phyloP scores from a whole-genome alignment of 1,139 yeast species.

The Yamadazyma diddensiae region DNA sequence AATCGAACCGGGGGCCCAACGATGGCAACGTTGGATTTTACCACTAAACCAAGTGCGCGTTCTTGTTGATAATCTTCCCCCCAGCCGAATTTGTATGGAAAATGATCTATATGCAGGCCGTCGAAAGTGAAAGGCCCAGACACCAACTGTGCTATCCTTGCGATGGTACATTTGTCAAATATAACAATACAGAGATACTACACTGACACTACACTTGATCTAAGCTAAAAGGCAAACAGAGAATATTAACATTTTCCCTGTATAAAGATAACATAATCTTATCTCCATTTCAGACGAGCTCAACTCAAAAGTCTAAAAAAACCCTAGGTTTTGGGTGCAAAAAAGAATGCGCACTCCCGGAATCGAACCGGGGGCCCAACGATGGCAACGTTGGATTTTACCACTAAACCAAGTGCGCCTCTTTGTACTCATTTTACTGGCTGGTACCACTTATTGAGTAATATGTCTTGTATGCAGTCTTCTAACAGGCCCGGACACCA shows the following conservation, averaged over 20 bases:
- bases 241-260: slow-evolving; percentile 99
- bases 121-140: too few relatives aligned
- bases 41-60: slow-evolving; percentile 2
- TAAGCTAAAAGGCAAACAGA: too few relatives aligned
- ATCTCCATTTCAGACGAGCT: too few relatives aligned
- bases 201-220: too few relatives aligned
- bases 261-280: slow-evolving; percentile 99
- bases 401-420: slow-evolving; percentile 1
- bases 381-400: slow-evolving; percentile 1
- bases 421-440: too few relatives aligned
- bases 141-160: slow-evolving; percentile 48
- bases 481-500: too few relatives aligned
- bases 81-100: too few relatives aligned
- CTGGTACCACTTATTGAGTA: too few relatives aligned
- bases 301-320: too few relatives aligned
- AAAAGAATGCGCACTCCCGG: slow-evolving; percentile 1
- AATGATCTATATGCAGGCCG: too few relatives aligned
- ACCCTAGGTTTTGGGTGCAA: not conserved
- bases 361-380: slow-evolving; percentile 1
- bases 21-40: slow-evolving; percentile 3
- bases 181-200: slow-evolving; percentile 94
- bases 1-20: slow-evolving; percentile 3
- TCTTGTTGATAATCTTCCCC: not conserved
- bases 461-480: too few relatives aligned
- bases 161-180: slow-evolving; percentile 54